These are phyloP conservation scores for Aspergillus nanangensis DNA, from an alignment of 495 filamentous ascomycete species.

Conservation along the genomic window DNA sequence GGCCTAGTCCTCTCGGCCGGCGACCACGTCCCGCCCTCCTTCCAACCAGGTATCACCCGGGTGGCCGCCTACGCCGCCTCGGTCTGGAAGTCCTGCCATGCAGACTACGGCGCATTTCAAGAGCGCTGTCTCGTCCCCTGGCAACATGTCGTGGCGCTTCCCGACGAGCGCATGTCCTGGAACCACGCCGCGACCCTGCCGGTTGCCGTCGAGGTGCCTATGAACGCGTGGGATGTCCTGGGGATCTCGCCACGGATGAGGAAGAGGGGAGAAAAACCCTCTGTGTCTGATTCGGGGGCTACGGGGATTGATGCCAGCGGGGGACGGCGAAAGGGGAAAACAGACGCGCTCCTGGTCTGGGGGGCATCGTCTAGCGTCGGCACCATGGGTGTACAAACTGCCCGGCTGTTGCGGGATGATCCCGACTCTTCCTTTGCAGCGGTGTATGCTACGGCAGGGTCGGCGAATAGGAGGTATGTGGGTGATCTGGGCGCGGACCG, in stretches of 20 bases:
- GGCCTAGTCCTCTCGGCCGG: conserved; percentile 41
- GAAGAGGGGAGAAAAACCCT: too few species aligned
- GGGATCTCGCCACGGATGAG: conserved; percentile 12
- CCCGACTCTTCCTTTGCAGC: conserved; percentile 24
- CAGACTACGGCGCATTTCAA: conserved; percentile 46
- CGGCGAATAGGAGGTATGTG: conserved; percentile 39
- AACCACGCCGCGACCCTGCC: conserved; percentile 42
- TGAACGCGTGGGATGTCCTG: conserved; percentile 28
- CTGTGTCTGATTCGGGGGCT: too few species aligned
- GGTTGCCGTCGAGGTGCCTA: conserved; percentile 31
- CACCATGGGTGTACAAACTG: conserved; percentile 39
- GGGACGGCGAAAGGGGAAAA: conserved; percentile 10
- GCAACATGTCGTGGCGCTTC: conserved; percentile 31
- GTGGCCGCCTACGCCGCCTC: conserved; percentile 36
- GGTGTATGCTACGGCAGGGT: conserved; percentile 45
- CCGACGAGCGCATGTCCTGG: conserved; percentile 31
- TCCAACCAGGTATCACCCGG: conserved; percentile 35
- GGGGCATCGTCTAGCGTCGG: conserved; percentile 46
- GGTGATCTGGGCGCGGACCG: conserved; percentile 41
- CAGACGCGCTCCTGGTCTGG: conserved; percentile 38
- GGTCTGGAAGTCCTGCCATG: conserved; percentile 30
- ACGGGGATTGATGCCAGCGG: conserved; percentile 3
- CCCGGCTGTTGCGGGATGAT: conserved; percentile 27
- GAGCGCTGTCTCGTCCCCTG: conserved; percentile 35
- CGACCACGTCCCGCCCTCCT: conserved; percentile 28